These are phyloP conservation scores for Arabis hirsuta DNA, from an alignment of 345 rosid species.

Conservation along the genomic window DNA sequence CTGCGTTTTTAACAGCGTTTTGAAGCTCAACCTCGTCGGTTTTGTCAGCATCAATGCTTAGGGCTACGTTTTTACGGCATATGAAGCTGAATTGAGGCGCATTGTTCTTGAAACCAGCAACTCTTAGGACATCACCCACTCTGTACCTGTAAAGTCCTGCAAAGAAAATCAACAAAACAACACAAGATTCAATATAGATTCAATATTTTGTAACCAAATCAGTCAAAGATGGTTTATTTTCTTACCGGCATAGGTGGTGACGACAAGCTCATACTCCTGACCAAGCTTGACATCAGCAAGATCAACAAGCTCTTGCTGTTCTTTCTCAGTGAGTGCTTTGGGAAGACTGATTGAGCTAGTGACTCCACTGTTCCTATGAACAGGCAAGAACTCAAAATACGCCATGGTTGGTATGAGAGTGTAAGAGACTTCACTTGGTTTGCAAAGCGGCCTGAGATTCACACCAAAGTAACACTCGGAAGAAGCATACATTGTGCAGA, in stretches of 20 bases:
- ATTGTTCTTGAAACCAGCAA: conserved; percentile 94
- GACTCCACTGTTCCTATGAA: conserved; percentile 69
- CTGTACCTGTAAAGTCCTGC: conserved; percentile 84
- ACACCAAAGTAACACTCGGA: conserved; percentile 96
- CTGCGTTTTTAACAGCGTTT: conserved; percentile 82
- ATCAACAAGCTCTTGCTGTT: conserved; percentile 81
- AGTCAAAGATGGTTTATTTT: not conserved
- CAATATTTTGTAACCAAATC: not conserved
- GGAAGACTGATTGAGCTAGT: conserved; percentile 64
- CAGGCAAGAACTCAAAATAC: conserved; percentile 91
- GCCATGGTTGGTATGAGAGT: conserved; percentile 94
- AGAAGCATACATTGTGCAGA: conserved; percentile 97
- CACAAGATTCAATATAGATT: not conserved
- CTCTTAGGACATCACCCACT: conserved; percentile 95
- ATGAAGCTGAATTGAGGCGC: conserved; percentile 93
- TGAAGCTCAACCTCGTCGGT: conserved; percentile 98
- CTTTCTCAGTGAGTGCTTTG: conserved; percentile 76
- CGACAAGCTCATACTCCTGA: conserved; percentile 93
- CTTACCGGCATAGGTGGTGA: conserved; percentile 96
- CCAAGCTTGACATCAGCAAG: conserved; percentile 95
- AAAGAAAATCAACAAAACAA: conserved; percentile 9
- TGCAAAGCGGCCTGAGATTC: conserved; percentile 79
- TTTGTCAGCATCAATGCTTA: conserved; percentile 94
- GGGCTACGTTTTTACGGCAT: conserved; percentile 88
- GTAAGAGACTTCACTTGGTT: conserved; percentile 88